These are phyloP conservation scores for Lasiosphaeria hispida DNA, from an alignment of 495 filamentous ascomycete genomes.

Conservation along the genomic window DNA sequence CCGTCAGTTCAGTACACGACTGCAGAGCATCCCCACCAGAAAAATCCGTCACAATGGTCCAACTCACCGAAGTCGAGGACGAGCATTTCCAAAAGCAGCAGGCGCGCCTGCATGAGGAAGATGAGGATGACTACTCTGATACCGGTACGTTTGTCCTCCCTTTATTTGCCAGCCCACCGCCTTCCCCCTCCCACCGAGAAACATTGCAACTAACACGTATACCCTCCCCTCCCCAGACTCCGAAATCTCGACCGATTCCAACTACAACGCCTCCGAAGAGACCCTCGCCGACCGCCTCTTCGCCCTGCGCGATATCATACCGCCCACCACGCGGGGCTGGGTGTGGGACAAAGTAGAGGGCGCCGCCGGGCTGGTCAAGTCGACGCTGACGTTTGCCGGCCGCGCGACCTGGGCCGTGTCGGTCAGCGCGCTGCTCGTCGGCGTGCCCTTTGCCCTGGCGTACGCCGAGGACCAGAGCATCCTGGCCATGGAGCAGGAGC, in stretches of 20 bases:
- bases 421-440: conserved; percentile 82
- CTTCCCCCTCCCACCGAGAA: neutral
- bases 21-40: conserved; percentile 5
- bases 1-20: neutral
- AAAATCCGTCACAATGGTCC: conserved; percentile 72
- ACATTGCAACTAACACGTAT: conserved; percentile 13
- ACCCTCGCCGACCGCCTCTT: conserved; percentile 74
- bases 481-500: conserved; percentile 93
- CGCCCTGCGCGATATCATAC: conserved; percentile 89
- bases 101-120: conserved; percentile 59
- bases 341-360: conserved; percentile 58
- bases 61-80: conserved; percentile 92
- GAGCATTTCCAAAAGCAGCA: conserved; percentile 84
- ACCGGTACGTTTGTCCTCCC: conserved; percentile 59
- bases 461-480: conserved; percentile 94
- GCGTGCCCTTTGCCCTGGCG: conserved; percentile 88
- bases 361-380: conserved; percentile 54
- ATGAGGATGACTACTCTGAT: conserved; percentile 85
- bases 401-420: conserved; percentile 84
- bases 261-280: conserved; percentile 54
- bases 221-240: conserved; percentile 47
- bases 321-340: conserved; percentile 72
- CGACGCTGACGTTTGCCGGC: conserved; percentile 65
- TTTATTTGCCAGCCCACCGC: neutral
- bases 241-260: conserved; percentile 59